Percentiles rank a stretch among this genome's conserved stretches.
Evolutionary conservation across 306 rosid genomes (phyloP).

Genomic region (Mimosa pudica): DNA sequence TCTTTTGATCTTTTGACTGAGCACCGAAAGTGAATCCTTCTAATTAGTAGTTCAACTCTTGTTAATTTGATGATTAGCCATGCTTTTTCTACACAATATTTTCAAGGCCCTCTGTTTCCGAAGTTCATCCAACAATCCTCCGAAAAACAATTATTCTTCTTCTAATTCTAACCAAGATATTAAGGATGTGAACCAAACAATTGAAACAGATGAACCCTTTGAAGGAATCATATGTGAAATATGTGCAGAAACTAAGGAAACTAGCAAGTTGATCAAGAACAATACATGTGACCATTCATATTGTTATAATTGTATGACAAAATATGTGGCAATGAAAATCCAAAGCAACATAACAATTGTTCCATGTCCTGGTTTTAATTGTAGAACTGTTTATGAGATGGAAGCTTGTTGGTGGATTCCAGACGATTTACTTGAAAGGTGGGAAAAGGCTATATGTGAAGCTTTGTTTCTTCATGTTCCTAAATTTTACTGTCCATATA

Average conservation of each 20-base stretch:
- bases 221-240: too few species aligned
- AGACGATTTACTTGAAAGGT: slow-evolving; percentile 40
- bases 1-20: too few species aligned
- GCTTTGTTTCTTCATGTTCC: slow-evolving; percentile 23
- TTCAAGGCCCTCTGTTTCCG: too few species aligned
- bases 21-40: too few species aligned
- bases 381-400: slow-evolving; percentile 44
- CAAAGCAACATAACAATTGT: slow-evolving; percentile 44
- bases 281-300: slow-evolving; percentile 51
- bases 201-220: too few species aligned
- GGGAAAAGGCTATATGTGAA: slow-evolving; percentile 53
- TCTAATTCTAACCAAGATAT: too few species aligned
- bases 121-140: too few species aligned
- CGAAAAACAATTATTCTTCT: too few species aligned
- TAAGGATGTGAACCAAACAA: not conserved
- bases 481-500: slow-evolving; percentile 55
- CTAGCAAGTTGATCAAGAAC: slow-evolving; percentile 40
- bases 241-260: slow-evolving; percentile 30
- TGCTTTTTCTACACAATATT: too few species aligned
- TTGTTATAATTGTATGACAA: slow-evolving; percentile 51
- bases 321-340: slow-evolving; percentile 58
- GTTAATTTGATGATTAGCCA: too few species aligned
- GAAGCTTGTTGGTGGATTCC: slow-evolving; percentile 57
- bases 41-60: too few species aligned
- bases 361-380: slow-evolving; percentile 54